Base-by-base conservation (phyloP, 495 filamentous ascomycete genomes). In the Podospora pseudocomata region DNA sequence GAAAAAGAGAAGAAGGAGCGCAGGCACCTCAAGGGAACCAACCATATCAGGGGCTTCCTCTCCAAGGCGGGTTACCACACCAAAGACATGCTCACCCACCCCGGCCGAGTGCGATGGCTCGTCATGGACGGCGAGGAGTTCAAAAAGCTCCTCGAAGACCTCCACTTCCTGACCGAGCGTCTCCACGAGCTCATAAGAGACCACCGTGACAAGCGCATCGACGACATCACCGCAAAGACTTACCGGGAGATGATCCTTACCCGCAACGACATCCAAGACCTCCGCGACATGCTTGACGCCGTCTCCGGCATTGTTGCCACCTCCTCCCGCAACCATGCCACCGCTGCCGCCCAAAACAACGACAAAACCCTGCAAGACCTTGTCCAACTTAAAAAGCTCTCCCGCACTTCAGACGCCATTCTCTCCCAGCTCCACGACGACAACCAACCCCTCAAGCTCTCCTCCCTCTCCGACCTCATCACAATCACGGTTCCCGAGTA, bases 241-340 rank as follows among this genome's bases (percentile, higher is more conserved):
- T 78, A 78, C 65, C 67, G 76, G 0, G 76, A 78, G 65, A 76
- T 78, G 75, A 72, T 78, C 6, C 57, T 78, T 16, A 67, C 74
- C 18, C 67, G 76, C 0, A 73, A 78, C 53, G 66, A 71, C 30
- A 65, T 78, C 20, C 63, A 74, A 20, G 74, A 77, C 16, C 58
- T 78, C 3, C 65, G 68, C 23, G 70, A 72, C 60, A 78, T 76
- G 74, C 30, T 78, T 1, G 74, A 69, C 6, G 76, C 76, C 18
- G 71, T 74, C 1, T 67, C 66, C 0, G 56, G 66, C 56, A 64
- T 74, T 5, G 71, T 76, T 3, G 64, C 65, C 18, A 72, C 74
- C 13, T 74, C 70, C 5, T 57, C 20, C n/a, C 32, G 64, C 49
- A 66, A 67, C 5, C 64, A 69, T 13, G 53, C 56, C 0, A n/a